Evolutionary conservation across 2,329 filamentous ascomycete genomes (phyloP).

Genomic region (Aspergillus latus): DNA sequence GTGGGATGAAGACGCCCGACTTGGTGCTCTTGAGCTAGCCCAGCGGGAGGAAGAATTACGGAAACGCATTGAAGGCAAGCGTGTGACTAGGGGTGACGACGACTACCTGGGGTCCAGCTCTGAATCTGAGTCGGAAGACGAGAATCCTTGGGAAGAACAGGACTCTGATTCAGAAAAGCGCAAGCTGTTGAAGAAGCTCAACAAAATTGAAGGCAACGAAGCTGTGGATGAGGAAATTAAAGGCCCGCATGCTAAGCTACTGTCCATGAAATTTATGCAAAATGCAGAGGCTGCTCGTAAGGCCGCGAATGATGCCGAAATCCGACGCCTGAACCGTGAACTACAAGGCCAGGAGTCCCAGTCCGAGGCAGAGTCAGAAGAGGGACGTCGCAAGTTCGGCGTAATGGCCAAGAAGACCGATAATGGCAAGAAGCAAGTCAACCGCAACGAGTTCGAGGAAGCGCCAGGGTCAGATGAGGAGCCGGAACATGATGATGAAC

Average conservation of each 20-base stretch:
- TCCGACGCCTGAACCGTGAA: slow-evolving; percentile 68
- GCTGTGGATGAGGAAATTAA: slow-evolving; percentile 40
- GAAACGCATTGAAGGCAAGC: slow-evolving; percentile 73
- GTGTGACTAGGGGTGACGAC: slow-evolving; percentile 61
- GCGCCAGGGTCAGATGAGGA: slow-evolving; percentile 52
- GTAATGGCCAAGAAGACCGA: slow-evolving; percentile 31
- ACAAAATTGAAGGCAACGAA: slow-evolving; percentile 51
- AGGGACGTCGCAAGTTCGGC: slow-evolving; percentile 61
- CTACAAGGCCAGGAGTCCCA: slow-evolving; percentile 64
- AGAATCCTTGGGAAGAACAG: slow-evolving; percentile 61
- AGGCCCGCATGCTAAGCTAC: slow-evolving; percentile 64
- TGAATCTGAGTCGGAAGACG: slow-evolving; percentile 61
- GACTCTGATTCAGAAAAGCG: slow-evolving; percentile 39
- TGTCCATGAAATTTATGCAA: slow-evolving; percentile 92
- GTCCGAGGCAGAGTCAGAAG: slow-evolving; percentile 51
- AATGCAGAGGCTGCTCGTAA: slow-evolving; percentile 77
- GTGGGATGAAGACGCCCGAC: slow-evolving; percentile 85
- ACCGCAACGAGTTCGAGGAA: slow-evolving; percentile 63
- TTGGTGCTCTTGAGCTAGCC: slow-evolving; percentile 77
- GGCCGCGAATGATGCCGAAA: slow-evolving; percentile 75
- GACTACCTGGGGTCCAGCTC: slow-evolving; percentile 49
- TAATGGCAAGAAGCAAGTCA: slow-evolving; percentile 28
- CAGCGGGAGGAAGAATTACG: slow-evolving; percentile 78
- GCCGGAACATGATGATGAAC: slow-evolving; percentile 26
- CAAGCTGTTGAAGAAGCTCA: slow-evolving; percentile 43